Base-by-base conservation (phyloP, 2,329 filamentous ascomycete species). In the Diplodia sapinea region DNA sequence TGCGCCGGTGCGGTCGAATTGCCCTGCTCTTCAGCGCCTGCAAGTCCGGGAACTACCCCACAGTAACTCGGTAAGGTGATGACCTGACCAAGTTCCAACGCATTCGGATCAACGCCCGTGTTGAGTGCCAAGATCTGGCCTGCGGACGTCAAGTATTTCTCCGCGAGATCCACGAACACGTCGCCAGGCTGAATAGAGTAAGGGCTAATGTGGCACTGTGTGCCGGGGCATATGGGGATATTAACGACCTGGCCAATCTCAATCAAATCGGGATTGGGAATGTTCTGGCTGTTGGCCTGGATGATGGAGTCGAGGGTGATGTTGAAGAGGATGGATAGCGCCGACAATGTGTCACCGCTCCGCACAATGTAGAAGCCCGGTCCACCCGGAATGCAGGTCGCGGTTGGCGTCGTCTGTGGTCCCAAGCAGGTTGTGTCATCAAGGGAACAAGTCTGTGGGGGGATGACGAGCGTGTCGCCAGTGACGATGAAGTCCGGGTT, bases 51-150 rank as follows among this genome's bases (percentile, higher is more conserved):
- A 29, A 31, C 13, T 13, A 20, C 40, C 7, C 23, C 36, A 5
- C 57, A 62, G 5, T 43, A 31, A 15, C 57, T 62, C 26, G 57
- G 26, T 26, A 66, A 11, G 23, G 64, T 66, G n/a, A 66, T 57
- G 26, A 66, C 31, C 29, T 66, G 68, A 1, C 70, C 72, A 12
- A 69, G 47, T 6, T 63, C 36, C 17, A 74, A 47, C 61, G 62
- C 65, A 15, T 66, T 69, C 12, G 70, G 68, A 56, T 71, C 68
- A 15, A 71, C 70, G 13, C 38, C 67, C 12, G 65, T 69, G 66
- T 75, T 74, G 3, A 73, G 59, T 3, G 70, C 71, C 68, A 70
- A 49, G 57, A 75, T 72, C 67, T 74, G 72, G 0, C 73, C 73
- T 54, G 71, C 51, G 9, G 67, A 70, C 11, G 70, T 71, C 17